Conservation (phyloP, 306 rosid genomes). For the Gastrolobium bilobum region DNA sequence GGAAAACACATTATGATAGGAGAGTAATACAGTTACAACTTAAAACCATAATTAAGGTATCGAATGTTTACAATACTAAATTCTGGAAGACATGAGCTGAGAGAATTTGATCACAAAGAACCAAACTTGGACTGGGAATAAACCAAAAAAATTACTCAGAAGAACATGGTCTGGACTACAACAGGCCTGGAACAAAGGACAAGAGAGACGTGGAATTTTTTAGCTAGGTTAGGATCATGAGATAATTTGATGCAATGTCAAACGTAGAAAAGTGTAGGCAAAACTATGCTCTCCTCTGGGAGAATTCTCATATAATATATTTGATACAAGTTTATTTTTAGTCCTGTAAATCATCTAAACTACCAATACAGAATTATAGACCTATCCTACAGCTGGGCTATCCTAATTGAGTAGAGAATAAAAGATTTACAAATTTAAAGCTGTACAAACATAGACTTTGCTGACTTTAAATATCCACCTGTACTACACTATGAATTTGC, state of each 20-base stretch:
- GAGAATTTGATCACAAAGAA: no score
- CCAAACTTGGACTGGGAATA: no score
- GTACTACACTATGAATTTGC: background rate
- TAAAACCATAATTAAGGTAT: conserved; percentile 5
- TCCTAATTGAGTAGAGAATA: background rate
- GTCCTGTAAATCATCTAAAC: background rate
- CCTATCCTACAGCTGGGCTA: background rate
- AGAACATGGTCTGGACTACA: no score
- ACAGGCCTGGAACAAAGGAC: no score
- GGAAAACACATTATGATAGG: conserved; percentile 1
- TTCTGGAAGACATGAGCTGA: no score
- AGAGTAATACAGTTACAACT: background rate
- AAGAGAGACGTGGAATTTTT: no score
- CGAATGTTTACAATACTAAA: background rate
- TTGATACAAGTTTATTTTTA: background rate
- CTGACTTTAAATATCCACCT: background rate
- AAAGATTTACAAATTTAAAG: background rate
- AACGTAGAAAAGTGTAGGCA: background rate
- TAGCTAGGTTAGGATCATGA: no score
- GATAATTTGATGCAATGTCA: no score
- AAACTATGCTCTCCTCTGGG: background rate
- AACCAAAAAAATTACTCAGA: no score
- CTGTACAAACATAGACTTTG: background rate
- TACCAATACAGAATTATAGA: background rate
- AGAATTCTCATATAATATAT: background rate